These are phyloP conservation scores for Ogataea methanolica DNA, from an alignment of 805 yeast species.

Conservation along the genomic window DNA sequence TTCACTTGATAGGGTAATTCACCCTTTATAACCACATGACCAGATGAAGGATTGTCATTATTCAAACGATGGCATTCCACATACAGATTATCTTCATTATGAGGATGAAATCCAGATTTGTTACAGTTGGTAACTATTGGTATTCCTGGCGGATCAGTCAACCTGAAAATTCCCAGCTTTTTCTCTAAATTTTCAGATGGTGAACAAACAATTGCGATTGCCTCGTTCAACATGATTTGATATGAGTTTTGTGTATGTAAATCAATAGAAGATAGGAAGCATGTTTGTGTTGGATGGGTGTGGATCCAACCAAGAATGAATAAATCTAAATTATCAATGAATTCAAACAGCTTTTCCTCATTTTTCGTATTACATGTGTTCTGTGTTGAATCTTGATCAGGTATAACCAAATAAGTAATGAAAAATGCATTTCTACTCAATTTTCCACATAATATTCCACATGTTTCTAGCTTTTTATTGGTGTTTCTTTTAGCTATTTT, in stretches of 20 bases:
- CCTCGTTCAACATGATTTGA: slow-evolving; percentile 66
- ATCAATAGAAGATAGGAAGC: slow-evolving; percentile 62
- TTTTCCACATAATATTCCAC: slow-evolving; percentile 64
- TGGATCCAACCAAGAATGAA: slow-evolving; percentile 74
- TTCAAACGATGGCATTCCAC: slow-evolving; percentile 36
- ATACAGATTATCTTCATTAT: slow-evolving; percentile 46
- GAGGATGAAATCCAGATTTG: slow-evolving; percentile 56
- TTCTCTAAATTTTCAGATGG: slow-evolving; percentile 41
- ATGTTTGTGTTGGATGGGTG: slow-evolving; percentile 71
- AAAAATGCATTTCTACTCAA: slow-evolving; percentile 59
- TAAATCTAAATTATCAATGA: slow-evolving; percentile 48
- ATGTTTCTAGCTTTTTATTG: slow-evolving; percentile 48
- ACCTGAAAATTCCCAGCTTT: slow-evolving; percentile 51
- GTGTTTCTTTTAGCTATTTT: slow-evolving; percentile 48
- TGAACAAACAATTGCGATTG: slow-evolving; percentile 63
- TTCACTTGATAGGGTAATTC: slow-evolving; percentile 44
- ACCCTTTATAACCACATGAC: slow-evolving; percentile 44
- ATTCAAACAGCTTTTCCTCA: slow-evolving; percentile 55
- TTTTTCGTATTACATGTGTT: slow-evolving; percentile 59
- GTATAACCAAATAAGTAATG: slow-evolving; percentile 56
- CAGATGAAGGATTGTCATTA: slow-evolving; percentile 28
- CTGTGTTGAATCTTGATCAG: slow-evolving; percentile 57
- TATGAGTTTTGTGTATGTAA: slow-evolving; percentile 65
- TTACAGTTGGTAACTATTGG: slow-evolving; percentile 49
- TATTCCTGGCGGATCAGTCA: slow-evolving; percentile 64